A percentile compares a stretch with the other conserved stretches of the same genome.
phyloP scores from a whole-genome alignment of 257 asterid species.

The Linaria vulgaris region DNA sequence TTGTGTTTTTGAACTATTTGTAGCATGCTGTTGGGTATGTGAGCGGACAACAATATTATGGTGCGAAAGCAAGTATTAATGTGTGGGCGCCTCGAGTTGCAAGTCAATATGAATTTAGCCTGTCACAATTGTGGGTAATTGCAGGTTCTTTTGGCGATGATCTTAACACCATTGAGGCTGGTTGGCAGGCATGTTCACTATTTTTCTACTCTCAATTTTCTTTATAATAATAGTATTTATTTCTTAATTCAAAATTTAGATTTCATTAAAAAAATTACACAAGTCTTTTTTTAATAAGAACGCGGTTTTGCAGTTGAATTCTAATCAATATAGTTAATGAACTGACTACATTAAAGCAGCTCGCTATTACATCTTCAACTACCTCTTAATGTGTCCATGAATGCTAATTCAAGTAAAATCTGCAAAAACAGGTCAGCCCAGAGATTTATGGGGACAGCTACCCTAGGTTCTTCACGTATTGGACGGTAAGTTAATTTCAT shows the following conservation, averaged over 20 bases:
- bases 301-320: neutral
- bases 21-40: slow-evolving; percentile 98
- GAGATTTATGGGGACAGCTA: slow-evolving; percentile 84
- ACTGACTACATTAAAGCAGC: slow-evolving; percentile 10
- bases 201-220: neutral
- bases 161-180: slow-evolving; percentile 97
- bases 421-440: slow-evolving; percentile 73
- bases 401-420: slow-evolving; percentile 28
- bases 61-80: slow-evolving; percentile 87
- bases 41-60: slow-evolving; percentile 71
- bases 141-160: slow-evolving; percentile 90
- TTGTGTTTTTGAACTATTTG: neutral
- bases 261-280: too few relatives aligned
- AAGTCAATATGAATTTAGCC: slow-evolving; percentile 73
- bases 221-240: too few relatives aligned
- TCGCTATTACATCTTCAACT: slow-evolving; percentile 42
- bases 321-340: neutral
- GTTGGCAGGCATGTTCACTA: slow-evolving; percentile 76
- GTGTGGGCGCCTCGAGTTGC: slow-evolving; percentile 83
- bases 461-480: slow-evolving; percentile 89
- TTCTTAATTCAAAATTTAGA: too few relatives aligned
- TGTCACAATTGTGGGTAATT: slow-evolving; percentile 88
- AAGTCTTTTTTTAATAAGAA: too few relatives aligned
- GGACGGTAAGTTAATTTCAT: slow-evolving; percentile 95
- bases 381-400: slow-evolving; percentile 29